These are phyloP conservation scores for Boletus reticuloceps DNA, from an alignment of 768 basidiomycete genomes.

Conservation along the genomic window DNA sequence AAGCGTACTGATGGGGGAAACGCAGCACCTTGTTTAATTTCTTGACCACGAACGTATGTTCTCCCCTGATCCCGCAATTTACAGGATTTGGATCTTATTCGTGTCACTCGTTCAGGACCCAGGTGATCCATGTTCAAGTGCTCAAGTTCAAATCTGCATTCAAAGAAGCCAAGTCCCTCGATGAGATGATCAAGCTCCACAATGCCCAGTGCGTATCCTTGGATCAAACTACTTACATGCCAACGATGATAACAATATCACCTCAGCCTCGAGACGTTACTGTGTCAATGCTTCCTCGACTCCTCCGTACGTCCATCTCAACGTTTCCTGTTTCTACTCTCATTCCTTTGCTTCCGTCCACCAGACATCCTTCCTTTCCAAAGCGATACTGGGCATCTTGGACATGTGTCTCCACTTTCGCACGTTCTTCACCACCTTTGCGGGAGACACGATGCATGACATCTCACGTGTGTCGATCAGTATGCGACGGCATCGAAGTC, in stretches of 20 bases:
- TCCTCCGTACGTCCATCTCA: conserved; percentile 43
- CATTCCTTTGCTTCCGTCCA: neutral
- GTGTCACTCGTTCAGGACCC: neutral
- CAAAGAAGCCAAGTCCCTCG: conserved; percentile 56
- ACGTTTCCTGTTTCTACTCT: neutral
- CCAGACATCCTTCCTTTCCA: conserved; percentile 63
- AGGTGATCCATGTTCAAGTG: conserved; percentile 72
- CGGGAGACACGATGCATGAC: conserved; percentile 62
- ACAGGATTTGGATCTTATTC: neutral
- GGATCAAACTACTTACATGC: neutral
- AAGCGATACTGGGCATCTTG: conserved; percentile 64
- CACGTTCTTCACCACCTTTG: conserved; percentile 57
- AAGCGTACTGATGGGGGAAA: neutral
- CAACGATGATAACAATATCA: conserved; percentile 1
- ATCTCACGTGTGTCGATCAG: conserved; percentile 47
- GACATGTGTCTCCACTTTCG: conserved; percentile 75
- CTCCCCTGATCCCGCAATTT: neutral
- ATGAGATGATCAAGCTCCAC: conserved; percentile 72
- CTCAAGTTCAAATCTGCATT: conserved; percentile 58
- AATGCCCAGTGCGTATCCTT: conserved; percentile 57
- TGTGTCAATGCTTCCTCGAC: conserved; percentile 62
- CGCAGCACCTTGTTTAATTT: conserved; percentile 65
- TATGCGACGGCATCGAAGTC: conserved; percentile 60
- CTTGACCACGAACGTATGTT: conserved; percentile 65
- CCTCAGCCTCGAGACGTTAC: conserved; percentile 56